A percentile compares a stretch with the other conserved stretches of the same genome.
Evolutionary conservation across 257 asterid species (phyloP).

Genomic region (Solanum pinnatisectum): DNA sequence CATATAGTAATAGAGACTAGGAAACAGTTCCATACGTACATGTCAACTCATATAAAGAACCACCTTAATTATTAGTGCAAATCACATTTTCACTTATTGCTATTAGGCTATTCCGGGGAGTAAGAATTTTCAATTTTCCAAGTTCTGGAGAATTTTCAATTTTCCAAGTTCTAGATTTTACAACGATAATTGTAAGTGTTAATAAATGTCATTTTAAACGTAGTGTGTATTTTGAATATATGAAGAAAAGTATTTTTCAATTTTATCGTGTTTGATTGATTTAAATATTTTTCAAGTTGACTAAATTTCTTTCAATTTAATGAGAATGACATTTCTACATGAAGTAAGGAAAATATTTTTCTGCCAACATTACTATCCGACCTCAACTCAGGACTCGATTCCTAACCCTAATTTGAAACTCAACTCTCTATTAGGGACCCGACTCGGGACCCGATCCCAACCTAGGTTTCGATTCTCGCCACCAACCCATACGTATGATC

Average conservation of each 20-base stretch:
- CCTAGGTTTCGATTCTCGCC: neutral
- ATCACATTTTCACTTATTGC: neutral
- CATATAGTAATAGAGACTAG: neutral
- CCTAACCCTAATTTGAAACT: neutral
- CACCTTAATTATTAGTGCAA: neutral
- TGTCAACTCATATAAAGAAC: neutral
- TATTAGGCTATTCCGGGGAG: neutral
- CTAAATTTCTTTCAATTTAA: neutral
- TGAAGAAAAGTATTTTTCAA: too few species aligned
- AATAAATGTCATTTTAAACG: too few species aligned
- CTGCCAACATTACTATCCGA: neutral
- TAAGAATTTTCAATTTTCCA: neutral
- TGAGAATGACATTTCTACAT: neutral
- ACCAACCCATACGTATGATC: too few species aligned
- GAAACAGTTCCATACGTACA: neutral
- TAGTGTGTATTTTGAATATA: too few species aligned
- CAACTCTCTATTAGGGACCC: neutral
- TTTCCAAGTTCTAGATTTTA: neutral
- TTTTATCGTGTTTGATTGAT: neutral
- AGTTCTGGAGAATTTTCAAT: rapidly evolving
- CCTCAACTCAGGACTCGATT: neutral
- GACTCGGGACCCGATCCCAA: too few species aligned
- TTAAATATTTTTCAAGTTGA: too few species aligned
- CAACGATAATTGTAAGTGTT: too few species aligned
- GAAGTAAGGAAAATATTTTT: too few species aligned